These are phyloP conservation scores for Capronia coronata DNA, from an alignment of 2,329 filamentous ascomycete genomes.

Conservation along the genomic window DNA sequence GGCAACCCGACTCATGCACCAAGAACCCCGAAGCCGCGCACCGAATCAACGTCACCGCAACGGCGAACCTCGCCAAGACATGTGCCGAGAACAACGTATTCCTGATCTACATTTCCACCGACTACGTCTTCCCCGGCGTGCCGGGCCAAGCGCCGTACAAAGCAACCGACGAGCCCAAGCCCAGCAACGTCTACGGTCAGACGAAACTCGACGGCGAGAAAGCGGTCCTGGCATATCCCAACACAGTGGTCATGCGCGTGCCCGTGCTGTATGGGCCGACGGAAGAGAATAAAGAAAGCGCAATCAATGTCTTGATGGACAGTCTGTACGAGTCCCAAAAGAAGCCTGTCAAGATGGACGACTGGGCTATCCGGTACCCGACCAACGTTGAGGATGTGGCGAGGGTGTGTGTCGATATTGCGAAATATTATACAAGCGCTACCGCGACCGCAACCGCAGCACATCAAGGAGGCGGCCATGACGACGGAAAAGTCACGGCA, in stretches of 20 bases:
- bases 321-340: slow-evolving; percentile 65
- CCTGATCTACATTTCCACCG: slow-evolving; percentile 61
- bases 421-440: slow-evolving; percentile 57
- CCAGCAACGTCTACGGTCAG: slow-evolving; percentile 73
- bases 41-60: slow-evolving; percentile 67
- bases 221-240: slow-evolving; percentile 51
- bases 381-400: slow-evolving; percentile 85
- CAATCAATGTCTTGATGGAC: slow-evolving; percentile 75
- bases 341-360: slow-evolving; percentile 67
- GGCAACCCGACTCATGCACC: slow-evolving; percentile 80
- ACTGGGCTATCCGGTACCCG: slow-evolving; percentile 77
- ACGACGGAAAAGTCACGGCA: too few relatives aligned
- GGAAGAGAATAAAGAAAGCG: slow-evolving; percentile 62
- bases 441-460: slow-evolving; percentile 42
- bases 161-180: slow-evolving; percentile 54
- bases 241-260: slow-evolving; percentile 65
- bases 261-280: slow-evolving; percentile 70
- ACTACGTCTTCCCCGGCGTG: slow-evolving; percentile 70
- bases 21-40: slow-evolving; percentile 68
- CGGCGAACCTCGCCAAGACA: slow-evolving; percentile 58
- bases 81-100: slow-evolving; percentile 50
- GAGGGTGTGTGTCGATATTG: slow-evolving; percentile 68
- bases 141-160: slow-evolving; percentile 83
- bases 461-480: too few relatives aligned
- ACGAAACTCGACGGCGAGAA: slow-evolving; percentile 65